Base-by-base conservation (phyloP, 768 basidiomycete species). In the Podaxis sp. region DNA sequence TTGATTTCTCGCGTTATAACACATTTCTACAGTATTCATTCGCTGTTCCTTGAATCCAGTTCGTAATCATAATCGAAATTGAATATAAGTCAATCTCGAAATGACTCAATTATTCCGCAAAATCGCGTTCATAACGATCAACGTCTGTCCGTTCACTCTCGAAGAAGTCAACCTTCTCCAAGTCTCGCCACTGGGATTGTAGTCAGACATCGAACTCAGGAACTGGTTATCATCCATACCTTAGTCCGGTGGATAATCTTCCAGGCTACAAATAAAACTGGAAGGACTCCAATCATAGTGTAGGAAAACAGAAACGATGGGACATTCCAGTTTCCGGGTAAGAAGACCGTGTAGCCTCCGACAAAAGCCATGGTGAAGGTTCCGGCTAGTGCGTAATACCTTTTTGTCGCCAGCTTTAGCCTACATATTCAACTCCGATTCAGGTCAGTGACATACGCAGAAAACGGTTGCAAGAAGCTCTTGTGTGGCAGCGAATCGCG, bases 271-370 rank as follows among this genome's bases (percentile, higher is more conserved):
- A 79, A 83, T 4, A 81, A 69, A 2, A 77, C 61, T 3, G 80
- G 79, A 3, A 75, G 67, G 37, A 80, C 60, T 0, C 71, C 75
- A 46, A 81, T 72, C 79, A 79, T 80, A 9, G 74, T 70, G 54
- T 82, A 82, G 1, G 79, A 81, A 63, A 82, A 83, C 18, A 82
- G 64, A 70, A 82, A 83, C 4, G 74, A 75, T 5, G 81, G 74
- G 9, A 77, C 63, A 55, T 76, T 71, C 82, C 82, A 83, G 37
- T 66, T 69, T 11, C 80, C 82, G 21, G 80, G 80, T 9, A 83
- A 74, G 63, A 83, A 82, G n/a, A 83, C 80, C 1, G 73, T 75
- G 57, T 80, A 82, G 0, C 81, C 82, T 16, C 78, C 72, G 0
- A 82, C 75, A 53, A 83, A 75, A 16, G 79, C 74, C 80, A 82